These are phyloP conservation scores for Agastache rugosa DNA, from an alignment of 257 asterid species.

Conservation along the genomic window DNA sequence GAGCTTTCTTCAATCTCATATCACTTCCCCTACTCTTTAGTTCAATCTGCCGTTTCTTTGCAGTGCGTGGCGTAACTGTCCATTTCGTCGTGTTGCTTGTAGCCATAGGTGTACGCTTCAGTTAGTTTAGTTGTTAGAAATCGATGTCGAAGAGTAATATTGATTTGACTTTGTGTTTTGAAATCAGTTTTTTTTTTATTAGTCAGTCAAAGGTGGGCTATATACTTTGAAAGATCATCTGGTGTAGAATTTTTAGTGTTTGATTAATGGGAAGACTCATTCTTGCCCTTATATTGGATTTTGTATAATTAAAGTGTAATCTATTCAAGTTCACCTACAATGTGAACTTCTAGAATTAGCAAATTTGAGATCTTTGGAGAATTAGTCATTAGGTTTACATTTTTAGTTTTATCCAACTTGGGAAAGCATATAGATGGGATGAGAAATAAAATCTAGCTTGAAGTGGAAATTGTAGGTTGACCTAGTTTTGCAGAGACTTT, in stretches of 20 bases:
- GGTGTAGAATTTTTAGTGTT: conserved; percentile 22
- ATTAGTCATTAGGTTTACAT: conserved; percentile 1
- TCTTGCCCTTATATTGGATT: conserved; percentile 27
- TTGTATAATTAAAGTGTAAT: conserved; percentile 25
- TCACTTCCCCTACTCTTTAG: conserved; percentile 17
- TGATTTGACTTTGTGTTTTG: conserved; percentile 37
- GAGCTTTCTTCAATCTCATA: conserved; percentile 19
- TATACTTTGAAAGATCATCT: conserved; percentile 36
- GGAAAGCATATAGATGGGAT: conserved; percentile 27
- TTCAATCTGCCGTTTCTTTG: conserved; percentile 35
- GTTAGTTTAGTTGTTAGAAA: conserved; percentile 29
- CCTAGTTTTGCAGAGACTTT: conserved; percentile 28
- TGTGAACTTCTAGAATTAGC: conserved; percentile 28
- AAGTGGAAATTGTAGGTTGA: conserved; percentile 37
- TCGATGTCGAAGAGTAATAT: conserved; percentile 32
- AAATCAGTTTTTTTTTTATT: conserved; percentile 15
- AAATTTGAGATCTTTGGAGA: conserved; percentile 26
- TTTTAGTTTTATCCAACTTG: conserved; percentile 16
- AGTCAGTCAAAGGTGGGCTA: conserved; percentile 36
- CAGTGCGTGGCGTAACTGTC: conserved; percentile 19
- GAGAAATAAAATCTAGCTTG: conserved; percentile 30
- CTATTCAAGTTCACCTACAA: not conserved
- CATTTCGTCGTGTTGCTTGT: conserved; percentile 8
- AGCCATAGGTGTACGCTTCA: conserved; percentile 26
- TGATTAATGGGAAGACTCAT: conserved; percentile 34